phyloP scores from a whole-genome alignment of 2,329 filamentous ascomycete genomes.

The Sporothrix brunneoviolacea region DNA sequence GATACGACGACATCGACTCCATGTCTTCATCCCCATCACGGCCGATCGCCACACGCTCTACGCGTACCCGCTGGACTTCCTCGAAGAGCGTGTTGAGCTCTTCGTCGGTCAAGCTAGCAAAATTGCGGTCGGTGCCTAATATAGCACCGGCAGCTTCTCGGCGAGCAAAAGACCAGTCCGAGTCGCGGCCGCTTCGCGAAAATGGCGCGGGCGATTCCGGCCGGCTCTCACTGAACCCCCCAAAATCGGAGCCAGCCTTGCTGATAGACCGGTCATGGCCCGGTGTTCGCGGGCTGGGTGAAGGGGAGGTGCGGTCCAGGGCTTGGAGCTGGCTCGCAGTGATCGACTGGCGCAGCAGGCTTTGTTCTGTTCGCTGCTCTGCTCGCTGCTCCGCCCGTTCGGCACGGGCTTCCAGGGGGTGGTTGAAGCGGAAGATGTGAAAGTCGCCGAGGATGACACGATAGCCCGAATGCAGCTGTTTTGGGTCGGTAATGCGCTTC shows the following conservation, averaged over 20 bases:
- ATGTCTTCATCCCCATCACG: conserved; percentile 83
- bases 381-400: conserved; percentile 76
- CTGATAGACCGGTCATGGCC: conserved; percentile 75
- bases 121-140: conserved; percentile 84
- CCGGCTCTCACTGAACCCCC: conserved; percentile 51
- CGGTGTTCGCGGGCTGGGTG: conserved; percentile 54
- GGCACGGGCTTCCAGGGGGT: conserved; percentile 89
- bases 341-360: conserved; percentile 76
- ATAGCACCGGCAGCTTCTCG: conserved; percentile 89
- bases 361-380: conserved; percentile 71
- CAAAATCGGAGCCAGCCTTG: conserved; percentile 66
- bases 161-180: conserved; percentile 90
- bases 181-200: conserved; percentile 62
- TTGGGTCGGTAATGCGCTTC: conserved; percentile 77
- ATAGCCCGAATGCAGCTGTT: conserved; percentile 82
- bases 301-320: conserved; percentile 51
- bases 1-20: conserved; percentile 83
- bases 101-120: conserved; percentile 83
- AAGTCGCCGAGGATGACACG: conserved; percentile 96
- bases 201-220: conserved; percentile 73
- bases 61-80: conserved; percentile 82
- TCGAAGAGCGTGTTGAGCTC: conserved; percentile 91
- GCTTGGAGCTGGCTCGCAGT: conserved; percentile 54
- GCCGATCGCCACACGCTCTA: conserved; percentile 59
- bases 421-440: conserved; percentile 97